Percentiles rank a stretch among this genome's conserved stretches.
Conservation (phyloP, 2,329 filamentous ascomycete genomes). For the Podosphaera xanthii region DNA sequence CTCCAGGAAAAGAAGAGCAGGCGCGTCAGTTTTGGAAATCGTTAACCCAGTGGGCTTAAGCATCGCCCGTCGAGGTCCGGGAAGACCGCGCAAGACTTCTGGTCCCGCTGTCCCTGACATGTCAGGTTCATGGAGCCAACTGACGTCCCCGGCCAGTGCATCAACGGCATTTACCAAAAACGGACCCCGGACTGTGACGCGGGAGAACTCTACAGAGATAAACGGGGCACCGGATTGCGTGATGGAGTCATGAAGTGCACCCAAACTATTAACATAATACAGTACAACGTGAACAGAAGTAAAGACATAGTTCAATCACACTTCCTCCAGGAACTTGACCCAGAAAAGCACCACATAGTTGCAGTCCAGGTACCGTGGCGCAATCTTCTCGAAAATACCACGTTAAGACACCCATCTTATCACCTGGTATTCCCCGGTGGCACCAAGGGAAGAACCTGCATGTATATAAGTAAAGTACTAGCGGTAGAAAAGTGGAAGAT, state of each 20-base stretch:
- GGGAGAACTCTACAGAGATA: too few relatives aligned
- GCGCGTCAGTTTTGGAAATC: too few relatives aligned
- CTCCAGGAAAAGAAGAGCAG: too few relatives aligned
- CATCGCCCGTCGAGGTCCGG: not conserved
- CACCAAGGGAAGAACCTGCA: not conserved
- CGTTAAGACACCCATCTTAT: not conserved
- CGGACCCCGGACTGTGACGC: too few relatives aligned
- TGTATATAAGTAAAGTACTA: not conserved
- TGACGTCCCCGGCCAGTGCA: too few relatives aligned
- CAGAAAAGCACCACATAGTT: not conserved
- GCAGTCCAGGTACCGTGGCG: not conserved
- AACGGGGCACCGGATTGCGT: not conserved
- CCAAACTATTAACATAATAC: not conserved
- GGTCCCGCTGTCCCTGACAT: too few relatives aligned
- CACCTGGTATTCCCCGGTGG: not conserved
- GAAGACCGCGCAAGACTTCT: too few relatives aligned
- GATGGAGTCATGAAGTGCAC: not conserved
- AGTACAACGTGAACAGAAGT: not conserved
- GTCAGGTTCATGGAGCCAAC: too few relatives aligned
- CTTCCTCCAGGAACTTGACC: not conserved
- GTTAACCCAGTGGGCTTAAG: not conserved
- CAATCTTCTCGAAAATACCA: not conserved
- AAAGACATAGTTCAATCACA: not conserved
- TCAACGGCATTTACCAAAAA: too few relatives aligned
- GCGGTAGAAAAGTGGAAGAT: not conserved